These are phyloP conservation scores for Manihot esculenta DNA, from an alignment of 441 rosid species.

Conservation along the genomic window DNA sequence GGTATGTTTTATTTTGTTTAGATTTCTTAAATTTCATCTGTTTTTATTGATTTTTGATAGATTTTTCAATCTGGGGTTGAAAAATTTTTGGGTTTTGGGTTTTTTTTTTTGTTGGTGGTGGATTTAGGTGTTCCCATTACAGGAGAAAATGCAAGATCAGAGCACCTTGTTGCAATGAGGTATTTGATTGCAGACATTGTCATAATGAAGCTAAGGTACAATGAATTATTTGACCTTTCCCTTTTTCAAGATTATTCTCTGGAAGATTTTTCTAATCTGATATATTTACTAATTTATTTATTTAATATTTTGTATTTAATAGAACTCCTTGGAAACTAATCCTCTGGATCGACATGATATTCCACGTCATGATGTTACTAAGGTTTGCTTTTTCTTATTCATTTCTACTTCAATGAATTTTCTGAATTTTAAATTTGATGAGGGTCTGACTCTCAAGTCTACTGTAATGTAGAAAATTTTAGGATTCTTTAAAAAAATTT, in stretches of 20 bases:
- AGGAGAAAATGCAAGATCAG: slow-evolving; percentile 70
- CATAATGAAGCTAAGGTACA: slow-evolving; percentile 74
- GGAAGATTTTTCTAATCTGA: not conserved
- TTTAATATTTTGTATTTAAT: slow-evolving; percentile 11
- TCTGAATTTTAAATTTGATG: too few relatives aligned
- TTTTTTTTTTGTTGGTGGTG: slow-evolving; percentile 4
- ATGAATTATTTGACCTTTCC: not conserved
- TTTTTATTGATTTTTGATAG: not conserved
- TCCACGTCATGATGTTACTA: slow-evolving; percentile 67
- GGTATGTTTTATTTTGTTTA: slow-evolving; percentile 38
- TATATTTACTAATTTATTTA: not conserved
- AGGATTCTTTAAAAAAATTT: not conserved
- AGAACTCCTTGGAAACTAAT: slow-evolving; percentile 54
- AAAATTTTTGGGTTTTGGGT: not conserved
- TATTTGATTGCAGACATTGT: slow-evolving; percentile 78
- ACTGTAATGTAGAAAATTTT: not conserved
- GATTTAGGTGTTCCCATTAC: slow-evolving; percentile 66
- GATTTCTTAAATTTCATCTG: slow-evolving; percentile 1
- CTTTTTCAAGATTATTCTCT: not conserved
- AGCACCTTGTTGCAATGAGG: slow-evolving; percentile 80
- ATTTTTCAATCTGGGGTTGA: not conserved
- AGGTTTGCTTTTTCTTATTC: slow-evolving; percentile 36
- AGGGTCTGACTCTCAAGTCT: too few relatives aligned
- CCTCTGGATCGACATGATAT: slow-evolving; percentile 58
- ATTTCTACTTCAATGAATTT: not conserved